Evolutionary conservation across 371 early-diverging fungal species (phyloP), one percentile per base, ranked within the genome.

Genomic region (Mortierella sp.): DNA sequence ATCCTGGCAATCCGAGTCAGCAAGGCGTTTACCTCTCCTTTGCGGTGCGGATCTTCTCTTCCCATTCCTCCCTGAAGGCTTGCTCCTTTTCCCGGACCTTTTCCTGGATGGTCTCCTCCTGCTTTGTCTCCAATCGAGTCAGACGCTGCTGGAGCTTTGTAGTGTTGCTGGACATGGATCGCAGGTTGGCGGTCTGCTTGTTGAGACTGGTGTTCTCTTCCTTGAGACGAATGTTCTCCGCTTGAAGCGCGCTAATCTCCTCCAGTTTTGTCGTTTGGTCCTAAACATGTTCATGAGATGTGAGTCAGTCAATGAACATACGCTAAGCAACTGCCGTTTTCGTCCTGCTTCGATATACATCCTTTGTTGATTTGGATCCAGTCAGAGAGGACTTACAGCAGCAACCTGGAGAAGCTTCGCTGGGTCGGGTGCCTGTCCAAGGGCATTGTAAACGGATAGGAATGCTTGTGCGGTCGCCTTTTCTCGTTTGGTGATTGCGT

Each of bases 371-470:
- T 11, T 31, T 31, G 34, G 19, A 19, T 16, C 14, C 14, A 45
- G 11, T 45, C 8, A 5, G 11, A 26, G 16, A 19, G 8, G n/a
- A 55, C 73, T 44, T 74, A 85, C 85, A 14, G 52, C 66, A n/a
- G 80, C 77, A 31, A 85, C 85, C 45, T 85, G 76, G 26, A 79
- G 74, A 4, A 78, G 66, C 69, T 71, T 75, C 39, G 91, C 92
- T 6, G 97, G 98, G 85, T 97, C 96, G 1, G 98, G 96, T 13
- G 95, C 95, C 53, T 96, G 95, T 9, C 93, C 92, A 10, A 97
- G 85, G 16, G 91, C 73, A 73, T 95, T 94, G 87, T 96, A 97
- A 22, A 97, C 85, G 40, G 89, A 89, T 63, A 97, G 85, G 78
- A 97, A 96, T 14, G 92, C 91, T 66, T 91, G 93, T 72, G 97